A percentile compares a stretch with the other conserved stretches of the same genome.
These are phyloP conservation scores for Rubus parviflorus DNA, from an alignment of 306 rosid species.

Conservation along the genomic window DNA sequence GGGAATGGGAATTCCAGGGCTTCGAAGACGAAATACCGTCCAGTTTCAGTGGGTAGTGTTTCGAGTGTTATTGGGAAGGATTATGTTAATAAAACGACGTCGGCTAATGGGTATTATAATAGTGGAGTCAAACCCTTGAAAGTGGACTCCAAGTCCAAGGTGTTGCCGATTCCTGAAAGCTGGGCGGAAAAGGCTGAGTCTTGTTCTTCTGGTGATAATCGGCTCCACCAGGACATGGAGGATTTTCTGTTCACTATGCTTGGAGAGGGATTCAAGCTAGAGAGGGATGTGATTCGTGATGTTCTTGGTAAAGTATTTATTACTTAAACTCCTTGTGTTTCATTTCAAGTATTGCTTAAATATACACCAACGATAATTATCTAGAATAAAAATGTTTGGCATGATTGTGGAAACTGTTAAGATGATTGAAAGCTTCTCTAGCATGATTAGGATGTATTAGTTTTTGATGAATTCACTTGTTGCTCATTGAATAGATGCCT, in stretches of 20 bases:
- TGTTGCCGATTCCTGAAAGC: constrained; percentile 46
- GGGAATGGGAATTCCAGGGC: constrained; percentile 26
- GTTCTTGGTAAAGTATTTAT: constrained; percentile 63
- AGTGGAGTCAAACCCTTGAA: constrained; percentile 32
- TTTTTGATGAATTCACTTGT: too few species aligned
- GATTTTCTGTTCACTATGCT: constrained; percentile 77
- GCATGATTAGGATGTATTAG: neutral
- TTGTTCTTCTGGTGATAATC: constrained; percentile 25
- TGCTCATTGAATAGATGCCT: neutral
- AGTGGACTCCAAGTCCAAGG: constrained; percentile 34
- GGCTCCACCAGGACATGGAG: constrained; percentile 64
- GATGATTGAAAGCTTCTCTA: neutral
- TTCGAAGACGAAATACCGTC: constrained; percentile 39
- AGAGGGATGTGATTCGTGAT: constrained; percentile 54
- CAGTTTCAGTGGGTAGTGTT: constrained; percentile 66
- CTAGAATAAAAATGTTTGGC: neutral
- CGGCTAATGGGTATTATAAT: constrained; percentile 35
- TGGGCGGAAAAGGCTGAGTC: constrained; percentile 40
- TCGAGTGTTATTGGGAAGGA: constrained; percentile 60
- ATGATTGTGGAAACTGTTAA: neutral
- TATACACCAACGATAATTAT: neutral
- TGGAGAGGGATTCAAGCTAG: constrained; percentile 73
- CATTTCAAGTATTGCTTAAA: neutral
- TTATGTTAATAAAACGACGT: constrained; percentile 38
- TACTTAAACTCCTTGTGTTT: neutral